These are phyloP conservation scores for Sonneratia caseolaris DNA, from an alignment of 345 rosid genomes.

Conservation along the genomic window DNA sequence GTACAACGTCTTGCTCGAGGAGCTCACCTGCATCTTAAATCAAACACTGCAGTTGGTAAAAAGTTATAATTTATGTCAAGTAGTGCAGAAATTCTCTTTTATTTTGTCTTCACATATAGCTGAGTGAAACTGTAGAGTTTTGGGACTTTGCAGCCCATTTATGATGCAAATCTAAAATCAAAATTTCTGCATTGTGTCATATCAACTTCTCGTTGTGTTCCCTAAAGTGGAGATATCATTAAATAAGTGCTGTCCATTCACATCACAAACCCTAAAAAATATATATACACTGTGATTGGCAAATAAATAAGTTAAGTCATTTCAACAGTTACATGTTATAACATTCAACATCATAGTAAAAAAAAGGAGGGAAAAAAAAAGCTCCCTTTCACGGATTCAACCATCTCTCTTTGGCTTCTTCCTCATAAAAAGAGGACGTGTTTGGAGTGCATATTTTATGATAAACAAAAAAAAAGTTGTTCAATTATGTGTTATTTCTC, in stretches of 20 bases:
- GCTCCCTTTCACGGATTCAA: slow-evolving; percentile 5
- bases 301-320: background rate
- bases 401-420: background rate
- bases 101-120: background rate
- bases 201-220: slow-evolving; percentile 17
- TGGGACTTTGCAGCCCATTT: slow-evolving; percentile 10
- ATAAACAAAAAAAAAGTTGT: too few relatives aligned
- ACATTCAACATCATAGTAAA: slow-evolving; percentile 5
- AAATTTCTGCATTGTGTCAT: slow-evolving; percentile 20
- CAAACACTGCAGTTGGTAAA: background rate
- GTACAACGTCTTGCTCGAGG: too few relatives aligned
- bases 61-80: background rate
- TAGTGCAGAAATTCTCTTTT: background rate
- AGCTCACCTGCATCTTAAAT: background rate
- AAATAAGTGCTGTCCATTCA: slow-evolving; percentile 14
- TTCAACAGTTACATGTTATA: background rate
- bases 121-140: slow-evolving; percentile 4
- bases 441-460: too few relatives aligned
- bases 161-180: slow-evolving; percentile 10
- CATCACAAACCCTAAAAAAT: slow-evolving; percentile 17
- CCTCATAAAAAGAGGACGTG: too few relatives aligned
- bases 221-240: slow-evolving; percentile 22
- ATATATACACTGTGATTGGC: slow-evolving; percentile 11
- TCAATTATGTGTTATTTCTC: too few relatives aligned
- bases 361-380: background rate